These are phyloP conservation scores for Chlorella sp. DNA, from an alignment of 139 green algal genomes.

Conservation along the genomic window DNA sequence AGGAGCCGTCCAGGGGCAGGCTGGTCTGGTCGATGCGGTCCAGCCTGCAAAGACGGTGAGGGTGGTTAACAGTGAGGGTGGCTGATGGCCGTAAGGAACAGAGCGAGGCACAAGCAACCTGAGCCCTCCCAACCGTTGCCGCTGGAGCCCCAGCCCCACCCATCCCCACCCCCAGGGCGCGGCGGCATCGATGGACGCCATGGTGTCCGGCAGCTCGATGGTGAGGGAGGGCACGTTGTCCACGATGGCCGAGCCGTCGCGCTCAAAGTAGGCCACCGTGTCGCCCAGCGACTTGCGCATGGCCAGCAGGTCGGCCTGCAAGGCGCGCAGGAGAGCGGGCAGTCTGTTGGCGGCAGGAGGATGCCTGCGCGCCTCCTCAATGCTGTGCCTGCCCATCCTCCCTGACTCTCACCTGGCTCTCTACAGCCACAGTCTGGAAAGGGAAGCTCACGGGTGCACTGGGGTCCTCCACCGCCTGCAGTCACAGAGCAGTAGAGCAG, in stretches of 20 bases:
- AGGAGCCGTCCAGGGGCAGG: no score
- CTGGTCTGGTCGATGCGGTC: no score
- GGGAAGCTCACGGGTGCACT: slow-evolving; percentile 24
- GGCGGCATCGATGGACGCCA: background rate
- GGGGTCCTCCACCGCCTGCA: background rate
- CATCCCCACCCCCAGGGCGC: slow-evolving; percentile 28
- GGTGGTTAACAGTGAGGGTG: no score
- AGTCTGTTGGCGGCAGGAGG: no score
- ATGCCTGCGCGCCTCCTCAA: no score
- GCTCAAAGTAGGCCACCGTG: slow-evolving; percentile 61
- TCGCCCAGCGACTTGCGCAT: slow-evolving; percentile 49
- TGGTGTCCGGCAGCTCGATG: background rate
- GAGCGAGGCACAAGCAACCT: no score
- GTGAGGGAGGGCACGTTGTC: background rate
- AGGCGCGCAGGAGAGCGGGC: background rate
- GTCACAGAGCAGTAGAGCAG: no score
- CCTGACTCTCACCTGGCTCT: slow-evolving; percentile 24
- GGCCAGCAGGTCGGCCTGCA: slow-evolving; percentile 53
- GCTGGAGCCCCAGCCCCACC: no score
- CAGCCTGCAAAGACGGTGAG: no score
- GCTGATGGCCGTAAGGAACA: no score
- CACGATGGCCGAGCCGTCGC: slow-evolving; percentile 44
- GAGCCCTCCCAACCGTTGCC: no score
- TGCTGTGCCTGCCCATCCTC: no score
- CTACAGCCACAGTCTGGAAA: slow-evolving; percentile 53